Base-by-base conservation (phyloP, 768 basidiomycete genomes). In the Cystofilobasidium bisporidii region DNA sequence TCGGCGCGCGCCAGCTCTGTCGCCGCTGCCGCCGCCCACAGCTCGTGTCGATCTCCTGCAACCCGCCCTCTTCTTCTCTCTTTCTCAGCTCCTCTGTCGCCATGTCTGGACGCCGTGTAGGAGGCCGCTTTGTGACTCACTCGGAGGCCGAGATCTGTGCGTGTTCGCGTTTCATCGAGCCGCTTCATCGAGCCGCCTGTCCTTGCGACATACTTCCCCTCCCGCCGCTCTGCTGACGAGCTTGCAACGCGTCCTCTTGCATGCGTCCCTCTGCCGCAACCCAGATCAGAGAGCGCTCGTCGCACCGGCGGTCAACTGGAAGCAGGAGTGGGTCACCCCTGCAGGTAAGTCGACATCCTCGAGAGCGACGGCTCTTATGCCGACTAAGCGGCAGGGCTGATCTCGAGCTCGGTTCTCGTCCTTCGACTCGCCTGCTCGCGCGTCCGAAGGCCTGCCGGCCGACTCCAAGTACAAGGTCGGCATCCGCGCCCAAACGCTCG, bases 381-480 rank as follows among this genome's bases (percentile, higher is more conserved):
- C 6, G 36, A 36, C 36, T 5, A 5, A 36, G 12, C 5, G 6
- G 36, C 6, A 36, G 36, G 6, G 36, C 36, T 36, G 26, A 50
- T 3, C 20, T 56, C 2, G 28, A 32, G 6, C 15, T 15, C 10
- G 30, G 10, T 32, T 55, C 10, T 20, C 50, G 8, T 5, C 24
- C 50, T 10, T 20, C 24, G 10, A 11, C 30, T 32, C 5, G 10
- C 50, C 50, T 55, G 9, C n/a, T n/a, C n/a, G 22, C 20, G 22
- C 48, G 26, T 24, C 10, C 22, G n/a, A 24, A 56, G 53, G 53
- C 17, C 53, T 56, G 28, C 18, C 53, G 2, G 30, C 28, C 28
- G 53, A 56, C 17, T 56, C 53, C 3, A 56, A 56, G 53, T 56
- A 56, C 53, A 56, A 56, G 53, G 53, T 32, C 28, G 17, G 53